A percentile compares a stretch with the other conserved stretches of the same genome.
These are phyloP conservation scores for Phaeoacremonium minimum DNA, from an alignment of 2,329 filamentous ascomycete genomes.

Conservation along the genomic window DNA sequence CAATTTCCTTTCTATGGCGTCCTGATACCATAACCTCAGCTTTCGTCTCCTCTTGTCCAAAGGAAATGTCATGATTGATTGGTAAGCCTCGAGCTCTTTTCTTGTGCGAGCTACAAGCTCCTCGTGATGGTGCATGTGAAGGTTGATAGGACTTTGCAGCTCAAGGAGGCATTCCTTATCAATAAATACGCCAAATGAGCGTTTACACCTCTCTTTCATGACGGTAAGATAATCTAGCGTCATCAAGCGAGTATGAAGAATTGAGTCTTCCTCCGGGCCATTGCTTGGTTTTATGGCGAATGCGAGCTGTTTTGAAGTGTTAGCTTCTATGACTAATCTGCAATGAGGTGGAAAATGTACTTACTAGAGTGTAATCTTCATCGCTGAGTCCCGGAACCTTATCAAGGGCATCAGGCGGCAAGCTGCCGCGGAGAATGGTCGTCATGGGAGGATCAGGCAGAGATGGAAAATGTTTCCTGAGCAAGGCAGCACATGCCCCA, in stretches of 20 bases:
- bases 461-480: constrained; percentile 2
- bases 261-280: constrained; percentile 3
- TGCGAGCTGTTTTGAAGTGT: no score
- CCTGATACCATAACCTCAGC: constrained; percentile 6
- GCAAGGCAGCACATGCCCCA: constrained; percentile 3
- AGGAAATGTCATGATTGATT: constrained; percentile 1
- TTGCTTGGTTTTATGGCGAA: constrained; percentile 6
- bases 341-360: no score
- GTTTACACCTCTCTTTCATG: constrained; percentile 3
- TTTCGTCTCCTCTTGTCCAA: background rate
- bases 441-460: constrained; percentile 5
- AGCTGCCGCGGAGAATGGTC: constrained; percentile 5
- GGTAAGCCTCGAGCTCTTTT: constrained; percentile 5
- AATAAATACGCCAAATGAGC: constrained; percentile 4
- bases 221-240: constrained; percentile 8
- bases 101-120: constrained; percentile 8
- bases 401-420: constrained; percentile 5
- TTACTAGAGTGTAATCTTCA: no score
- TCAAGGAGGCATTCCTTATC: constrained; percentile 2
- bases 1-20: constrained; percentile 6
- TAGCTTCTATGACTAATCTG: no score
- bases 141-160: constrained; percentile 8
- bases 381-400: no score
- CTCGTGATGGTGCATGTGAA: constrained; percentile 10
- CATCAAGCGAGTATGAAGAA: constrained; percentile 6